phyloP scores from a whole-genome alignment of 2,329 filamentous ascomycete species.

The Colletotrichum graminicola region DNA sequence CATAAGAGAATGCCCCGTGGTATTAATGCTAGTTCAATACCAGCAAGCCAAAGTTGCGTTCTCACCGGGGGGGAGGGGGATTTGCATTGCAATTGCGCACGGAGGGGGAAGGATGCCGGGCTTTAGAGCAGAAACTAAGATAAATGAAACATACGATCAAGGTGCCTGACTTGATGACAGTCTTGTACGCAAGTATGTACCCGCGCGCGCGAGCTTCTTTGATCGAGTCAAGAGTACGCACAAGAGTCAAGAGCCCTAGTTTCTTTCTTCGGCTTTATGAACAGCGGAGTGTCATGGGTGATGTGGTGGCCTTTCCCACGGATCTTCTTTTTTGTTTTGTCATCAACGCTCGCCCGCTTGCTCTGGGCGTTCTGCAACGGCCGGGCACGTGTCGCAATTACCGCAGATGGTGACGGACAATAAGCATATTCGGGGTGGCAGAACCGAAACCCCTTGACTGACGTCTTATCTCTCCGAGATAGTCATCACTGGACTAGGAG shows the following conservation, averaged over 20 bases:
- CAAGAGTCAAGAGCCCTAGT: not conserved
- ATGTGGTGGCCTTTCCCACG: slow-evolving; percentile 4
- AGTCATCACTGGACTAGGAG: slow-evolving; percentile 49
- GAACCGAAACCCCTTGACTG: slow-evolving; percentile 34
- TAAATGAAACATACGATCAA: slow-evolving; percentile 16
- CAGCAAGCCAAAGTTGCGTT: not conserved
- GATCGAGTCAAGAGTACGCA: not conserved
- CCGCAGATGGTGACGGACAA: slow-evolving; percentile 29
- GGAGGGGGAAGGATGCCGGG: not conserved
- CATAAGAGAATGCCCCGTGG: slow-evolving; percentile 37
- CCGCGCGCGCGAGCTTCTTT: not conserved
- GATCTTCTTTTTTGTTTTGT: not conserved
- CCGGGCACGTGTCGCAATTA: slow-evolving; percentile 25
- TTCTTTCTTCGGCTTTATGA: too few species aligned
- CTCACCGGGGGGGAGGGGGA: not conserved
- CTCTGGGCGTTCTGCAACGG: slow-evolving; percentile 31
- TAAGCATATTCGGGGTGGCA: slow-evolving; percentile 37
- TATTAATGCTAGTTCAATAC: slow-evolving; percentile 1
- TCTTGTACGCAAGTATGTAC: not conserved
- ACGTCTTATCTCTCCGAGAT: slow-evolving; percentile 48
- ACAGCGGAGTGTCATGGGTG: slow-evolving; percentile 1
- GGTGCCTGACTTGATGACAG: slow-evolving; percentile 3
- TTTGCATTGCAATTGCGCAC: not conserved
- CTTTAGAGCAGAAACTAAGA: not conserved
- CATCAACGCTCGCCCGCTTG: not conserved